A percentile compares a stretch with the other conserved stretches of the same genome.
phyloP scores from a whole-genome alignment of 2,329 filamentous ascomycete species.

The Alternaria brassicicola region DNA sequence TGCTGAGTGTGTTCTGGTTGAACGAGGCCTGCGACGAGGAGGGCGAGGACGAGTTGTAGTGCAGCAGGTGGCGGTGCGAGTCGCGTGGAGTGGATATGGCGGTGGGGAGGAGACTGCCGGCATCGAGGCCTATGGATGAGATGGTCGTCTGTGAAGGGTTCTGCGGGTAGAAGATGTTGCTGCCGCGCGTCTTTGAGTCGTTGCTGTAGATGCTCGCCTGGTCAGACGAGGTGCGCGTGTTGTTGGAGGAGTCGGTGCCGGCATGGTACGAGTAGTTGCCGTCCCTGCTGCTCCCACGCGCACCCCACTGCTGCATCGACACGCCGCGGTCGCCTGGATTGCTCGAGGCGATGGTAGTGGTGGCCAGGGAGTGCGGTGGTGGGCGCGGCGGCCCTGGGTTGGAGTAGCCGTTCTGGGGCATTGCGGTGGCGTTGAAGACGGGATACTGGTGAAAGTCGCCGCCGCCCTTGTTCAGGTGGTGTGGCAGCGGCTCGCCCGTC shows the following conservation, averaged over 20 bases:
- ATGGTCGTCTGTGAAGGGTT: constrained; percentile 63
- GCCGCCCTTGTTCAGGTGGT: constrained; percentile 79
- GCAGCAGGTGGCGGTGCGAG: constrained; percentile 50
- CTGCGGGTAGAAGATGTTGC: constrained; percentile 57
- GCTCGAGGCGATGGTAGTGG: constrained; percentile 74
- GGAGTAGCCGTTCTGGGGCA: constrained; percentile 57
- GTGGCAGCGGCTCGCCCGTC: constrained; percentile 77
- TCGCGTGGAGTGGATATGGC: constrained; percentile 50
- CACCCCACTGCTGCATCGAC: constrained; percentile 79
- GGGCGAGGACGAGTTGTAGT: constrained; percentile 52
- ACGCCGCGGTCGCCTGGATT: constrained; percentile 68
- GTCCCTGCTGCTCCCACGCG: constrained; percentile 34
- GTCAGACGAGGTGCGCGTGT: constrained; percentile 65
- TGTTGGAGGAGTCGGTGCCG: constrained; percentile 52
- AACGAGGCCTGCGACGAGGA: constrained; percentile 58
- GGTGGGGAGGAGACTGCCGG: constrained; percentile 48
- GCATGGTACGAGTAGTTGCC: constrained; percentile 33
- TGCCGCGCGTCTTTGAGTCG: constrained; percentile 64
- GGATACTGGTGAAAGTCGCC: constrained; percentile 91
- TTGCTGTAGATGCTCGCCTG: constrained; percentile 69
- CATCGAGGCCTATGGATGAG: constrained; percentile 53
- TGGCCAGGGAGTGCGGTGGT: constrained; percentile 59
- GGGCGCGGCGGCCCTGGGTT: constrained; percentile 64
- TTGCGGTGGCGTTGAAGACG: constrained; percentile 64
- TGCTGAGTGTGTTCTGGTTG: constrained; percentile 61